A percentile compares a stretch with the other conserved stretches of the same genome.
Evolutionary conservation across 2,329 filamentous ascomycete genomes (phyloP).

Genomic region (Xylaria sp.): DNA sequence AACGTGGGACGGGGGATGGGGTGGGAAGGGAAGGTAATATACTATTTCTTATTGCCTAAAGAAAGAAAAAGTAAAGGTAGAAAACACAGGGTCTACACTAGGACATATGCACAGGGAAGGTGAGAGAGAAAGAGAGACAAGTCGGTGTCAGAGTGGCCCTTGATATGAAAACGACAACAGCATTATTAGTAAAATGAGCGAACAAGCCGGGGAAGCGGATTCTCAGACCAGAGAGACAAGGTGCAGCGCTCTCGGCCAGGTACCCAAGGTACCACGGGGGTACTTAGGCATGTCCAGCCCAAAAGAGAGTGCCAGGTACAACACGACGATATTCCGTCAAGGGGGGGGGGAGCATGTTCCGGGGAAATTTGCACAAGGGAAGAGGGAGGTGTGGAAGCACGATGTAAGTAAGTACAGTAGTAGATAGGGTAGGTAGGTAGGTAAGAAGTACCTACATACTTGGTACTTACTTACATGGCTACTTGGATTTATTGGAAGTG

Average conservation of each 20-base stretch:
- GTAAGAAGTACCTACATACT: no score
- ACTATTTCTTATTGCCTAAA: neutral
- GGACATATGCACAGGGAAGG: neutral
- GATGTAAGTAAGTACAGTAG: no score
- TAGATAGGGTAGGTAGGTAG: no score
- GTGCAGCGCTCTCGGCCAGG: neutral
- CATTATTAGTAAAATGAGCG: slow-evolving; percentile 41
- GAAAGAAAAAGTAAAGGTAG: slow-evolving; percentile 3
- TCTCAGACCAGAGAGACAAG: slow-evolving; percentile 31
- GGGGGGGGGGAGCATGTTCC: slow-evolving; percentile 39
- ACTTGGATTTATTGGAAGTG: no score
- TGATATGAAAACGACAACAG: slow-evolving; percentile 27
- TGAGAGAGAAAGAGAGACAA: neutral
- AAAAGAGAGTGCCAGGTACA: neutral
- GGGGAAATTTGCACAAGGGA: slow-evolving; percentile 40
- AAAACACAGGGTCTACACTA: neutral
- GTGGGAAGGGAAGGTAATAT: slow-evolving; percentile 26
- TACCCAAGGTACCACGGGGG: slow-evolving; percentile 26
- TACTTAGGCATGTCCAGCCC: slow-evolving; percentile 34
- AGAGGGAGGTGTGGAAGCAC: no score
- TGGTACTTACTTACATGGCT: no score
- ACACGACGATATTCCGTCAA: slow-evolving; percentile 23
- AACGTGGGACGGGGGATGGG: slow-evolving; percentile 9
- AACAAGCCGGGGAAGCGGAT: slow-evolving; percentile 40
- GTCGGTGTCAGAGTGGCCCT: slow-evolving; percentile 27